Evolutionary conservation across 2,329 filamentous ascomycete species (phyloP), one percentile per base, ranked within the genome.

Genomic region (Trichoderma polysporum): DNA sequence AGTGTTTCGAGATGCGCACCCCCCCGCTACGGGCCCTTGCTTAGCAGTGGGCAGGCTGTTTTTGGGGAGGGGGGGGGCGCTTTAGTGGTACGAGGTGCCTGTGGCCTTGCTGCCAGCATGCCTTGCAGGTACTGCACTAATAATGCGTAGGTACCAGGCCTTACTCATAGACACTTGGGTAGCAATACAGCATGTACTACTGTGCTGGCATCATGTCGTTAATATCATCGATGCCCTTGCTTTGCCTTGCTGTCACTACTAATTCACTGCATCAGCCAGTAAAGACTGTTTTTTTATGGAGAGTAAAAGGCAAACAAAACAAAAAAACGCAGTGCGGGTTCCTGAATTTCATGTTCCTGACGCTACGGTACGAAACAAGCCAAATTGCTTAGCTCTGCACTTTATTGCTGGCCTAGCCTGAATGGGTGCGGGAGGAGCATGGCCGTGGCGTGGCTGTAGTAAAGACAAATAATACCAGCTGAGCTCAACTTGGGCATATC

Each of bases 301-400:
- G n/a, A 12, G 19, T 17, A 45, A 45, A 17, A 49, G 22, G 27
- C 58, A 37, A 60, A 61, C 41, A 59, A 35, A 22, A 5, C 45
- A 15, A 41, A 47, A 17, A 33, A 31, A 39, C 41, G 37, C 25
- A 50, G 29, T 25, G 58, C 58, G 13, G 19, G 60, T 64, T 47
- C 60, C 47, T 64, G 60, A 49, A 65, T 57, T 58, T 47, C 27
- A 25, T 37, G 61, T 57, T 49, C 62, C 62, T 65, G 62, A 56
- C 62, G 62, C 50, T 65, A 57, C 62, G 62, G 37, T 65, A 57
- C 62, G 62, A 49, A 56, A 57, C 52, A 39, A 39, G 62, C 62
- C 53, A 57, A 56, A 39, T 29, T 49, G 62, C 58, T 39, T 49
- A 57, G 53, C 35, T 37, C 39, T 49, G 52, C 37, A 56, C 39